phyloP scores from a whole-genome alignment of 2,329 filamentous ascomycete genomes.

The Bertia moriformis region DNA sequence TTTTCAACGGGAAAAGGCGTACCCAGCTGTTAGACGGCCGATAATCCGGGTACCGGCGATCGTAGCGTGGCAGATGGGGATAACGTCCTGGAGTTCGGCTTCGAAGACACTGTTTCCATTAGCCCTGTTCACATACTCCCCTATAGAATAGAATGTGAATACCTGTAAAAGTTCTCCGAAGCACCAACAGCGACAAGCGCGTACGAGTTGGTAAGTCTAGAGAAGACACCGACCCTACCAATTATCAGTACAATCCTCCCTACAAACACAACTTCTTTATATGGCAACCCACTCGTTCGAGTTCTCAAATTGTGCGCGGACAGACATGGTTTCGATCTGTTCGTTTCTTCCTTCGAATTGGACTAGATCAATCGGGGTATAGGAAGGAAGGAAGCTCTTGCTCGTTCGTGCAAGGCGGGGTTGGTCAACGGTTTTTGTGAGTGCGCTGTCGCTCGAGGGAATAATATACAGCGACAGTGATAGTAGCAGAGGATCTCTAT shows the following conservation, averaged over 20 bases:
- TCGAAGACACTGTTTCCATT: constrained; percentile 64
- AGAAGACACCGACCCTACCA: constrained; percentile 80
- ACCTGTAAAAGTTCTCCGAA: constrained; percentile 97
- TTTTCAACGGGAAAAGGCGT: constrained; percentile 15
- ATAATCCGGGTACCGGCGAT: constrained; percentile 95
- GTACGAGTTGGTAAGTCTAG: constrained; percentile 93
- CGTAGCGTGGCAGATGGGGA: constrained; percentile 90
- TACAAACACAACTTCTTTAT: constrained; percentile 2
- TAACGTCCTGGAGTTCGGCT: constrained; percentile 89
- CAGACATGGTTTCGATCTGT: constrained; percentile 52
- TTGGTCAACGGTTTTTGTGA: too few species aligned
- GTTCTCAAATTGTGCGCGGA: constrained; percentile 70
- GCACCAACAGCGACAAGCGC: constrained; percentile 86
- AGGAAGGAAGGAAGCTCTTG: too few species aligned
- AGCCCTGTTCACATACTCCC: not conserved
- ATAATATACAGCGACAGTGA: too few species aligned
- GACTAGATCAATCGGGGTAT: too few species aligned
- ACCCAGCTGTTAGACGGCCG: constrained; percentile 85
- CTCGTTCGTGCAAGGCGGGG: too few species aligned
- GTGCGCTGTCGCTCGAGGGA: too few species aligned
- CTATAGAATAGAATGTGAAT: constrained; percentile 8
- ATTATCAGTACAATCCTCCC: constrained; percentile 3
- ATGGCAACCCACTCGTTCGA: constrained; percentile 62
- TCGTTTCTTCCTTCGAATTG: too few species aligned
- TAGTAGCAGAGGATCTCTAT: too few species aligned